A percentile compares a stretch with the other conserved stretches of the same genome.
Conservation (phyloP, 2,329 filamentous ascomycete genomes). For the Chaetomiaceae sp. region DNA sequence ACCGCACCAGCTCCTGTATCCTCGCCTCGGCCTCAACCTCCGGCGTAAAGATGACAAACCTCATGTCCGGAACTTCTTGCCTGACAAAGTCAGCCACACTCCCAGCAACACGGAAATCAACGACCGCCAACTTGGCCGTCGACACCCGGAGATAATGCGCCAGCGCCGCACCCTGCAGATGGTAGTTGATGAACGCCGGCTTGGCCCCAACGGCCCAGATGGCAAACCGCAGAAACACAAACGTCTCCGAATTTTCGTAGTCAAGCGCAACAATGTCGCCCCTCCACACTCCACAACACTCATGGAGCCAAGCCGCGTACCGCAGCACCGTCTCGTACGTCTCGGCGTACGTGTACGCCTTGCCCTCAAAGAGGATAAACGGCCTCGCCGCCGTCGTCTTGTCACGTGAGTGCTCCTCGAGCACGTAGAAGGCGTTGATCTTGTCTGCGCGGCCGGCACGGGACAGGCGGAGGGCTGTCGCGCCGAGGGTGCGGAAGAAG, state of each 20-base stretch:
- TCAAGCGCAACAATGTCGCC: slow-evolving; percentile 79
- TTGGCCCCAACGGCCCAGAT: slow-evolving; percentile 79
- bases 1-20: slow-evolving; percentile 49
- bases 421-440: slow-evolving; percentile 67
- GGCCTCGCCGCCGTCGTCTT: slow-evolving; percentile 45
- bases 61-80: slow-evolving; percentile 44
- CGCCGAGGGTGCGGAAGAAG: slow-evolving; percentile 53
- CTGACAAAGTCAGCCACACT: slow-evolving; percentile 55
- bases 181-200: slow-evolving; percentile 85
- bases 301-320: slow-evolving; percentile 71
- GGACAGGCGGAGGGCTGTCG: slow-evolving; percentile 39
- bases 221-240: slow-evolving; percentile 71
- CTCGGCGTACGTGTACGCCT: slow-evolving; percentile 66
- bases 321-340: slow-evolving; percentile 65
- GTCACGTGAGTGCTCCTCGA: slow-evolving; percentile 61
- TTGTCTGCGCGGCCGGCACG: slow-evolving; percentile 52
- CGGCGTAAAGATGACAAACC: slow-evolving; percentile 57
- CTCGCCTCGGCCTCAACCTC: slow-evolving; percentile 52
- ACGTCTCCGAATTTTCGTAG: slow-evolving; percentile 72
- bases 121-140: slow-evolving; percentile 60
- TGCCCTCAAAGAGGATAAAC: slow-evolving; percentile 66
- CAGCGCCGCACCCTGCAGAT: slow-evolving; percentile 66
- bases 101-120: slow-evolving; percentile 57
- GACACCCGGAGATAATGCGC: slow-evolving; percentile 68
- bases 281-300: slow-evolving; percentile 57